Conservation (phyloP, 2,329 filamentous ascomycete species). For the Sporothrix curviconia region DNA sequence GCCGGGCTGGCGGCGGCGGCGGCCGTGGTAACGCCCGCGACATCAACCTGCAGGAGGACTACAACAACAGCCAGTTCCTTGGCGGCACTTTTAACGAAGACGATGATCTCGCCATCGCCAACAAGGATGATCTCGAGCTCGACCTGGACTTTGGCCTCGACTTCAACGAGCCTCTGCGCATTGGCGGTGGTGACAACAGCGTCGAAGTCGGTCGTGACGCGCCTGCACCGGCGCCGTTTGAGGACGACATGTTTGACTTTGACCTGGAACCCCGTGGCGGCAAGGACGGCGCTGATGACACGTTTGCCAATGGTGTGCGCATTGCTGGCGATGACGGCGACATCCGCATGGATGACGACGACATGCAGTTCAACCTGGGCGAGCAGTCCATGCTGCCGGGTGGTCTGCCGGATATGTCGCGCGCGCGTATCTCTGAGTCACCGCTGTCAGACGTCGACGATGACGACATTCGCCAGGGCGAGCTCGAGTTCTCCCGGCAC, state of each 20-base stretch:
- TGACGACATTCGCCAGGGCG: conserved; percentile 52
- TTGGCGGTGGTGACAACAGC: conserved; percentile 48
- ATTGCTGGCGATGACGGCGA: conserved; percentile 61
- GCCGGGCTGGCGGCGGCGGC: conserved; percentile 51
- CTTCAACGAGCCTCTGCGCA: conserved; percentile 53
- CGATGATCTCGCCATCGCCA: conserved; percentile 49
- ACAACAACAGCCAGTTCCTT: conserved; percentile 73
- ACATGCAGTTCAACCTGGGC: conserved; percentile 58
- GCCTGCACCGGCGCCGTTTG: conserved; percentile 57
- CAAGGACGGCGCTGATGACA: conserved; percentile 51
- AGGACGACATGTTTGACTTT: conserved; percentile 62
- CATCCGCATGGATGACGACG: conserved; percentile 53
- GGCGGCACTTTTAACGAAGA: conserved; percentile 57
- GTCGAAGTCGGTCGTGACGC: conserved; percentile 90
- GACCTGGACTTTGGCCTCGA: conserved; percentile 70
- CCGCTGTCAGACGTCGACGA: conserved; percentile 65
- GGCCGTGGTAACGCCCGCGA: conserved; percentile 54
- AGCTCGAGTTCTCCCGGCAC: conserved; percentile 48
- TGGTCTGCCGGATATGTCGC: conserved; percentile 41
- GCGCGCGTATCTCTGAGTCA: conserved; percentile 61
- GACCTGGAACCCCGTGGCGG: conserved; percentile 49
- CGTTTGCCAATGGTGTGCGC: conserved; percentile 49
- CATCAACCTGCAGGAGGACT: conserved; percentile 63
- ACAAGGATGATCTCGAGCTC: conserved; percentile 62
- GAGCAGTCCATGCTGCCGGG: conserved; percentile 53